These are phyloP conservation scores for Septoria linicola DNA, from an alignment of 2,329 filamentous ascomycete genomes.

Conservation along the genomic window DNA sequence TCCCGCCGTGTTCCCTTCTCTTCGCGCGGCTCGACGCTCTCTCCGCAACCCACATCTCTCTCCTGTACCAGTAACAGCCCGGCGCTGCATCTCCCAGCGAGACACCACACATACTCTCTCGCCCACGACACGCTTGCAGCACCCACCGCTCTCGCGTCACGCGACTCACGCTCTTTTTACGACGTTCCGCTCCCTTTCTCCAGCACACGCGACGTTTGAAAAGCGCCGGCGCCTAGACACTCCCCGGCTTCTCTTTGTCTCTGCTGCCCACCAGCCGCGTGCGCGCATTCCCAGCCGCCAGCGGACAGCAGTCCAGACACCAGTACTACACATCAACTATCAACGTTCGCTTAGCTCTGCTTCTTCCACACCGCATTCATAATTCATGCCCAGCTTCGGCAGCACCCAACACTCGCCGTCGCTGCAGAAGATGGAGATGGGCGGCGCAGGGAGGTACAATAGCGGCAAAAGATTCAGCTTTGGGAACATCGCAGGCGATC, in stretches of 20 bases:
- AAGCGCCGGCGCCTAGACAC: too few species aligned
- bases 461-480: slow-evolving; percentile 62
- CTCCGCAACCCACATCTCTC: background rate
- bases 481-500: slow-evolving; percentile 91
- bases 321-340: too few species aligned
- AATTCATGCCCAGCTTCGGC: slow-evolving; percentile 33
- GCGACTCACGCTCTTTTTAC: slow-evolving; percentile 7
- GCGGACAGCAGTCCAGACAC: too few species aligned
- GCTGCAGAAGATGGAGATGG: slow-evolving; percentile 37
- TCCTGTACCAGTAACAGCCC: background rate
- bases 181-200: too few species aligned
- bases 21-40: background rate
- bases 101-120: background rate
- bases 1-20: background rate
- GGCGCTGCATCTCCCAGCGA: slow-evolving; percentile 9
- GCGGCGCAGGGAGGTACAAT: slow-evolving; percentile 30
- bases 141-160: background rate
- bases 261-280: too few species aligned
- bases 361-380: slow-evolving; percentile 2
- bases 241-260: too few species aligned
- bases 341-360: background rate
- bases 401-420: slow-evolving; percentile 29
- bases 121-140: slow-evolving; percentile 8
- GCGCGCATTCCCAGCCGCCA: too few species aligned
- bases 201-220: too few species aligned